These are phyloP conservation scores for Catunica adiposa DNA, from an alignment of 2,329 filamentous ascomycete species.

Conservation along the genomic window DNA sequence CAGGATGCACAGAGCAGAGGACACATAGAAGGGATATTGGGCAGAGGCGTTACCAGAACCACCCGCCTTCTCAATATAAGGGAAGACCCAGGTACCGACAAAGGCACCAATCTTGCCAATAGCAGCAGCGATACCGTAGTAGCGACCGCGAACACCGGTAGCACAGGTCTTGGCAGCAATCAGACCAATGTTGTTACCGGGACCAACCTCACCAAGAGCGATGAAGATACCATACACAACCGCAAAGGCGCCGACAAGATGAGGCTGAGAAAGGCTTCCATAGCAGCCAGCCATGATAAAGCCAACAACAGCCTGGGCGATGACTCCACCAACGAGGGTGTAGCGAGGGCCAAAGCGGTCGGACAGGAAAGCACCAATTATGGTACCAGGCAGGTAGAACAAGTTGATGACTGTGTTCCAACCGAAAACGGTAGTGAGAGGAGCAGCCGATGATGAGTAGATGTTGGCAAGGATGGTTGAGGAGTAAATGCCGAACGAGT, in stretches of 20 bases:
- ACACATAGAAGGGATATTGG: conserved; percentile 86
- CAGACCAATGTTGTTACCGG: conserved; percentile 82
- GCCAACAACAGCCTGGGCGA: conserved; percentile 58
- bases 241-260: conserved; percentile 23
- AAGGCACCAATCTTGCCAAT: conserved; percentile 69
- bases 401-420: conserved; percentile 81
- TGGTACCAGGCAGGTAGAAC: conserved; percentile 74
- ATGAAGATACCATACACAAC: conserved; percentile 25
- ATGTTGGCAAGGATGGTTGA: conserved; percentile 54
- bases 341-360: conserved; percentile 67
- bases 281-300: conserved; percentile 83
- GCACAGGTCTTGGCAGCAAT: conserved; percentile 76
- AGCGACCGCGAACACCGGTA: conserved; percentile 65
- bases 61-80: conserved; percentile 49
- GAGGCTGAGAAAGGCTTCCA: conserved; percentile 44
- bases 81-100: conserved; percentile 69
- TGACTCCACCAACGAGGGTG: conserved; percentile 54
- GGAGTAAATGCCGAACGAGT: conserved; percentile 76
- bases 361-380: conserved; percentile 58
- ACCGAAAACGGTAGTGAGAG: conserved; percentile 64
- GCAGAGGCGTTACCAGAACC: conserved; percentile 39
- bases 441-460: conserved; percentile 27
- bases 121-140: conserved; percentile 56
- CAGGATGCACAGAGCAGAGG: conserved; percentile 58
- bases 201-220: conserved; percentile 41